Evolutionary conservation across 257 asterid genomes (phyloP).

Genomic region (Verbena officinalis): DNA sequence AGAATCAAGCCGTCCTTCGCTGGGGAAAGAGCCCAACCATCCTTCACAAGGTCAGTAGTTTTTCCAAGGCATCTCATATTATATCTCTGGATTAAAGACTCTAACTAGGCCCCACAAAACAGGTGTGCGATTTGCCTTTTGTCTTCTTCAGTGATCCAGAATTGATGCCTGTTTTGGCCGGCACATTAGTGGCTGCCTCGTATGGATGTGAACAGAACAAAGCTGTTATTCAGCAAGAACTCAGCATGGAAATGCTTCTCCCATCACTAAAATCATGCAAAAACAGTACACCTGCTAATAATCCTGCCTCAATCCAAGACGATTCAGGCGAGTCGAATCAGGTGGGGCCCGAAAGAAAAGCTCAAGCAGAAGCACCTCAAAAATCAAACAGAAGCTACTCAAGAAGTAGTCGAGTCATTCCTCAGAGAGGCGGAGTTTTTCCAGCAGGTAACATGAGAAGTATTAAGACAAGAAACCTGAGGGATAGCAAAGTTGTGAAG

Average conservation of each 20-base stretch:
- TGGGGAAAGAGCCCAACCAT: constrained; percentile 99
- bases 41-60: constrained; percentile 82
- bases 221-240: constrained; percentile 90
- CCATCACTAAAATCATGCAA: constrained; percentile 80
- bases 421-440: constrained; percentile 46
- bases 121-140: constrained; percentile 97
- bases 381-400: constrained; percentile 44
- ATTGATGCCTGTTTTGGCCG: constrained; percentile 86
- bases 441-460: constrained; percentile 38
- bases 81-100: constrained; percentile 3
- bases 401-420: constrained; percentile 44
- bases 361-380: constrained; percentile 50
- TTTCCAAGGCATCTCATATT: neutral
- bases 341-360: constrained; percentile 50
- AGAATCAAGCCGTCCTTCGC: constrained; percentile 94
- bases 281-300: constrained; percentile 34
- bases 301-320: constrained; percentile 29
- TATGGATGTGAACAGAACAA: constrained; percentile 94
- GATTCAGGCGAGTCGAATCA: constrained; percentile 50
- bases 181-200: constrained; percentile 82
- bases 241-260: constrained; percentile 94
- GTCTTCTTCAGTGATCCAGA: constrained; percentile 93
- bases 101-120: constrained; percentile 38
- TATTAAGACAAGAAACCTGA: constrained; percentile 52
- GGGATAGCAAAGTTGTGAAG: constrained; percentile 60